These are phyloP conservation scores for Aspergillus tamarii DNA, from an alignment of 2,329 filamentous ascomycete species.

Conservation along the genomic window DNA sequence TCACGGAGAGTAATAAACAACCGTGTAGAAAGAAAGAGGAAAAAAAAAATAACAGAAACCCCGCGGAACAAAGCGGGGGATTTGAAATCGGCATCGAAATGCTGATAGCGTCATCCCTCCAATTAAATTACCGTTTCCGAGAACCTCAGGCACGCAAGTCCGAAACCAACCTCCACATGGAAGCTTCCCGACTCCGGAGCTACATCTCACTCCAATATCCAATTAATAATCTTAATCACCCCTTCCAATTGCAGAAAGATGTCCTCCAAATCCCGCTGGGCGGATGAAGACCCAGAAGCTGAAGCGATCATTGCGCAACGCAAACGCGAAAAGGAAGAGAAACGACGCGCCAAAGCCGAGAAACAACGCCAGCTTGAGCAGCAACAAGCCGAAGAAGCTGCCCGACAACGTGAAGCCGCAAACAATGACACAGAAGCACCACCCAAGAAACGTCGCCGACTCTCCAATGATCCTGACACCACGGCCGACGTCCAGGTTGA, in stretches of 20 bases:
- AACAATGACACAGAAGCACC: constrained; percentile 39
- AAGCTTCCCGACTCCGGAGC: not conserved
- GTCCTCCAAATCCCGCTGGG: constrained; percentile 81
- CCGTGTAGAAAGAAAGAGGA: constrained; percentile 1
- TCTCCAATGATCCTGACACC: constrained; percentile 55
- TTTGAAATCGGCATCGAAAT: constrained; percentile 27
- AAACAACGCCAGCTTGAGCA: constrained; percentile 72
- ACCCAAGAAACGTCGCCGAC: constrained; percentile 64
- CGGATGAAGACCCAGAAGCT: constrained; percentile 78
- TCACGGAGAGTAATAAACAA: not conserved
- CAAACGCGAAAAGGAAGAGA: constrained; percentile 84
- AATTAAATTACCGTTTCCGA: constrained; percentile 13
- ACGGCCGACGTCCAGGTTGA: constrained; percentile 23
- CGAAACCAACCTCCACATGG: not conserved
- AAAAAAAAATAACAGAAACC: not conserved
- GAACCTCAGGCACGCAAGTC: constrained; percentile 15
- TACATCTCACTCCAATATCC: not conserved
- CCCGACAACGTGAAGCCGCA: constrained; percentile 27
- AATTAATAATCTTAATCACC: not conserved
- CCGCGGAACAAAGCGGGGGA: constrained; percentile 31
- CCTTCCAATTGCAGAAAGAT: constrained; percentile 43
- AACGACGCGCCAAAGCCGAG: constrained; percentile 79
- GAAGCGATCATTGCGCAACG: constrained; percentile 68
- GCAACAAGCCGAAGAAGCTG: constrained; percentile 29
- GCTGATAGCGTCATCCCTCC: constrained; percentile 31